phyloP scores from a whole-genome alignment of 2,329 filamentous ascomycete genomes.

The Trichoderma breve region DNA sequence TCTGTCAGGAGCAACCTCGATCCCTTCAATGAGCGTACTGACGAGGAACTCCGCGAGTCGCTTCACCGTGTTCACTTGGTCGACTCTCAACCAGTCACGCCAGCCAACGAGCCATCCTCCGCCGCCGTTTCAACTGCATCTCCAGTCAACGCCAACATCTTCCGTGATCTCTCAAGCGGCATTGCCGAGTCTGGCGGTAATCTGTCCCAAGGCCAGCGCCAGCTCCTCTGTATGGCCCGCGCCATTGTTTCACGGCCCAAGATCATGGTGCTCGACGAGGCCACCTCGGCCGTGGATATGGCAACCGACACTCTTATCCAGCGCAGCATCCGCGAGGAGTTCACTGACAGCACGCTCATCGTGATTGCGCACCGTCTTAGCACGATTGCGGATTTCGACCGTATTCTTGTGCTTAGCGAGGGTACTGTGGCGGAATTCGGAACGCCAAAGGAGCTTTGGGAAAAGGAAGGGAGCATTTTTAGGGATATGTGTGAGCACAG shows the following conservation, averaged over 20 bases:
- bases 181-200: conserved; percentile 73
- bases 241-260: conserved; percentile 70
- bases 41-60: conserved; percentile 67
- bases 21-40: conserved; percentile 68
- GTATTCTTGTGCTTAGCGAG: conserved; percentile 68
- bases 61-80: conserved; percentile 69
- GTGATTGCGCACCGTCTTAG: conserved; percentile 75
- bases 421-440: conserved; percentile 68
- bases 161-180: conserved; percentile 59
- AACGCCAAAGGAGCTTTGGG: conserved; percentile 60
- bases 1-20: conserved; percentile 76
- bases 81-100: conserved; percentile 41
- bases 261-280: conserved; percentile 78
- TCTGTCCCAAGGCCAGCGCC: conserved; percentile 72
- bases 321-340: conserved; percentile 69
- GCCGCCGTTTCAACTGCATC: conserved; percentile 33
- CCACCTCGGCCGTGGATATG: conserved; percentile 77
- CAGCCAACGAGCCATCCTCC: conserved; percentile 39
- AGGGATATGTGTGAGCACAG: conserved; percentile 62
- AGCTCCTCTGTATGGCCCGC: conserved; percentile 71
- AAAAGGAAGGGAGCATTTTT: conserved; percentile 53
- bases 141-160: conserved; percentile 61
- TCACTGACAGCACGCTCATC: conserved; percentile 64
- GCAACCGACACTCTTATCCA: conserved; percentile 72
- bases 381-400: conserved; percentile 75